Evolutionary conservation across 2,329 filamentous ascomycete genomes (phyloP).

Genomic region (Ascochyta fabae): DNA sequence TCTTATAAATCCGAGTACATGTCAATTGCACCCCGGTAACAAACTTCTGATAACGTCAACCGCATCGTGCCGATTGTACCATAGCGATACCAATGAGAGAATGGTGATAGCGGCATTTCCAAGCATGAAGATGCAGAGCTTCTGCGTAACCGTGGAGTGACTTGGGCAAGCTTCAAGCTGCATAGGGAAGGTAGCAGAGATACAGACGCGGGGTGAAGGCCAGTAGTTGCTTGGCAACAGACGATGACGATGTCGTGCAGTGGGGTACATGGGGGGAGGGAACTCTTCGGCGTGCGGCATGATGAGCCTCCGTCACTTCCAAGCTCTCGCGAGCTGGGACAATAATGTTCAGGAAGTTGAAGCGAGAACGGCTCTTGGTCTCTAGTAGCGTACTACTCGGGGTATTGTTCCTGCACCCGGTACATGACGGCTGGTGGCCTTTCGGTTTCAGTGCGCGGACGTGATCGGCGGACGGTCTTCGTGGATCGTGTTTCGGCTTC

Average conservation of each 20-base stretch:
- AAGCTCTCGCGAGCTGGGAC: not conserved
- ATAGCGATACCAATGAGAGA: constrained; percentile 6
- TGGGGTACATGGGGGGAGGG: constrained; percentile 9
- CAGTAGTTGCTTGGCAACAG: constrained; percentile 31
- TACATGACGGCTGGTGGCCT: constrained; percentile 1
- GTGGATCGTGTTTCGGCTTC: not conserved
- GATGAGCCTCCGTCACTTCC: not conserved
- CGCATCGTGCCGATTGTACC: constrained; percentile 8
- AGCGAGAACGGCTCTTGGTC: not conserved
- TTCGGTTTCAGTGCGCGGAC: not conserved
- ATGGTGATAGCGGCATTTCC: constrained; percentile 16
- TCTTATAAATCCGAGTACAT: not conserved
- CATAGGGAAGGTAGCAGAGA: constrained; percentile 40
- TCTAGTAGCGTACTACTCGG: not conserved
- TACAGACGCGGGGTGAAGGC: constrained; percentile 22
- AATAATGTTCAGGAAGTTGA: not conserved
- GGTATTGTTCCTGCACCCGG: not conserved
- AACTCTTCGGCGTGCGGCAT: not conserved
- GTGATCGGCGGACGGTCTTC: constrained; percentile 5
- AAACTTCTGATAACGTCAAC: constrained; percentile 30
- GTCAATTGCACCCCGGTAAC: not conserved
- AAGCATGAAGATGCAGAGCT: constrained; percentile 15
- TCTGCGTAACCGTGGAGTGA: constrained; percentile 17
- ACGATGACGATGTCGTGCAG: constrained; percentile 35
- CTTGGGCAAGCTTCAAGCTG: constrained; percentile 32